Conservation (phyloP, 2,329 filamentous ascomycete genomes). For the Bisporella sp. region DNA sequence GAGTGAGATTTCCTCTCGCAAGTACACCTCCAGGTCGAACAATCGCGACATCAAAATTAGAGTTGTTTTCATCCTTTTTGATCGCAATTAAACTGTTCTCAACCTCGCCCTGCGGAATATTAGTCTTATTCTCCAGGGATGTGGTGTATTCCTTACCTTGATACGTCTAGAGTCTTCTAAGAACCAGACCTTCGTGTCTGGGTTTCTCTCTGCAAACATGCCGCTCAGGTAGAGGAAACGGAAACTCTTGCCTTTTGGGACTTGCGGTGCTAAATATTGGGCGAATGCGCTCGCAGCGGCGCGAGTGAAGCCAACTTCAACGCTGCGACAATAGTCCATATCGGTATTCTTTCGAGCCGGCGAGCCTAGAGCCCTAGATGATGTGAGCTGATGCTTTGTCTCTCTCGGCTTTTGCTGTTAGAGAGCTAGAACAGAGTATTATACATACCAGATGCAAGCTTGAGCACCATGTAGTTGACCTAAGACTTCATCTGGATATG, state of each 20-base stretch:
- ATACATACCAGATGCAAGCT: slow-evolving; percentile 37
- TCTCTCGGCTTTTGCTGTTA: not conserved
- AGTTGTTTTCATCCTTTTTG: slow-evolving; percentile 9
- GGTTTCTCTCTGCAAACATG: slow-evolving; percentile 32
- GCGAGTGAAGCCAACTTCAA: slow-evolving; percentile 20
- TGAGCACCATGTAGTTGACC: slow-evolving; percentile 33
- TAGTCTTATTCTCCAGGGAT: slow-evolving; percentile 16
- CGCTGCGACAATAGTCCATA: slow-evolving; percentile 18
- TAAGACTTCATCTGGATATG: slow-evolving; percentile 39
- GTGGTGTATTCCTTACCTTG: not conserved
- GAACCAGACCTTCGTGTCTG: slow-evolving; percentile 32
- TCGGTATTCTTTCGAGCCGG: slow-evolving; percentile 18
- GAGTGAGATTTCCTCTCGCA: slow-evolving; percentile 2
- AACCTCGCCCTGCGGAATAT: slow-evolving; percentile 15
- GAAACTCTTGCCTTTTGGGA: slow-evolving; percentile 26
- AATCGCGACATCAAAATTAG: slow-evolving; percentile 20
- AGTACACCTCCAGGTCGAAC: slow-evolving; percentile 15
- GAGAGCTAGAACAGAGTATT: not conserved
- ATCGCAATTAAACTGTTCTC: slow-evolving; percentile 22
- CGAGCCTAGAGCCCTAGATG: slow-evolving; percentile 12
- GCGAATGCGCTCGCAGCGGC: not conserved
- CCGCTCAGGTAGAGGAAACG: slow-evolving; percentile 36
- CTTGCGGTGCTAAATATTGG: not conserved
- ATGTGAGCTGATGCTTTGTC: not conserved
- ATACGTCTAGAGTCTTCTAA: slow-evolving; percentile 11